Conservation (phyloP, 179 eudicot species). For the Beta corolliflora region DNA sequence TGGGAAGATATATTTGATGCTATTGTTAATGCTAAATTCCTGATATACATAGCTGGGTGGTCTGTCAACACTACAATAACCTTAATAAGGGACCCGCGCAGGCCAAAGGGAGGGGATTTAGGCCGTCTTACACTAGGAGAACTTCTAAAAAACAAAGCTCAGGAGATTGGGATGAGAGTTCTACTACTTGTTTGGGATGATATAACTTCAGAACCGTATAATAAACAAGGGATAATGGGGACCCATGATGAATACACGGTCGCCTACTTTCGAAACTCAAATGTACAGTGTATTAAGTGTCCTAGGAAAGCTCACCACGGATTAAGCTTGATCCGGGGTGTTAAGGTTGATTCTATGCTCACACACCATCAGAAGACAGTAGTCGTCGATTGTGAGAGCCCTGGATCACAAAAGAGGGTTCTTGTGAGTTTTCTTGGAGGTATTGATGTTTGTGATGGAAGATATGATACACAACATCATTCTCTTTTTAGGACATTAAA, state of each 20-base stretch:
- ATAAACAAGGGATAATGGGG: conserved; percentile 53
- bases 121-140: conserved; percentile 51
- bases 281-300: conserved; percentile 54
- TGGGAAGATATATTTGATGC: conserved; percentile 68
- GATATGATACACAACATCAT: conserved; percentile 64
- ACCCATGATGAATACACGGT: conserved; percentile 69
- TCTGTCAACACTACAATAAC: conserved; percentile 57
- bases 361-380: conserved; percentile 80
- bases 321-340: conserved; percentile 44
- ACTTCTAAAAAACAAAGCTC: conserved; percentile 51
- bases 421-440: conserved; percentile 67
- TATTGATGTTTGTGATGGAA: conserved; percentile 76
- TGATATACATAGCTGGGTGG: conserved; percentile 76
- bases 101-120: conserved; percentile 26
- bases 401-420: conserved; percentile 32
- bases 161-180: conserved; percentile 50
- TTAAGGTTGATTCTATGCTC: conserved; percentile 45
- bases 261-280: conserved; percentile 47
- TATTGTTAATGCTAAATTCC: conserved; percentile 48
- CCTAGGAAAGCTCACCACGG: conserved; percentile 54
- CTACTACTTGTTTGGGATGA: conserved; percentile 74
- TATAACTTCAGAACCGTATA: conserved; percentile 41
- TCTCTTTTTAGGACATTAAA: conserved; percentile 56
- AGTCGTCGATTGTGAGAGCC: conserved; percentile 48
- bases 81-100: conserved; percentile 52